A percentile compares a stretch with the other conserved stretches of the same genome.
These are phyloP conservation scores for Tetradesmus obliquus DNA, from an alignment of 139 green algal genomes.

Conservation along the genomic window DNA sequence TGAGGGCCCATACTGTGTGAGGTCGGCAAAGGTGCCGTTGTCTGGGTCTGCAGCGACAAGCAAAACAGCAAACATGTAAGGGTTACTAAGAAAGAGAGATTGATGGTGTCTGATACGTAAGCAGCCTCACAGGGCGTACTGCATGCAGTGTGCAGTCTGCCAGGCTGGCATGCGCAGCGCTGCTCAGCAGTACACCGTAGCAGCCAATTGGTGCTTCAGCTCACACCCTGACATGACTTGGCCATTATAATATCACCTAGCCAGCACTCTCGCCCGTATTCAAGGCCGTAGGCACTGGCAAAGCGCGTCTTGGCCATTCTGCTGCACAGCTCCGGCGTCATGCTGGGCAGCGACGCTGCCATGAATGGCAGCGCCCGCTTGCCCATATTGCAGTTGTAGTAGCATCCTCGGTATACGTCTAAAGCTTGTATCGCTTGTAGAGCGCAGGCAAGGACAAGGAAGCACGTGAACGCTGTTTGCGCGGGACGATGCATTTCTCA, in stretches of 20 bases:
- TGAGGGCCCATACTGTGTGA: neutral
- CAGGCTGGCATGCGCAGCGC: neutral
- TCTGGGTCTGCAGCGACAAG: neutral
- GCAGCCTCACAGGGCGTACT: neutral
- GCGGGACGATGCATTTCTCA: neutral
- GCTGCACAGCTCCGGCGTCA: neutral
- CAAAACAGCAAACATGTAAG: no score
- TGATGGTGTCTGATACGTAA: no score
- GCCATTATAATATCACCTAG: no score
- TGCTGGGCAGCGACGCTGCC: neutral
- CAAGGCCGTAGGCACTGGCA: conserved; percentile 12
- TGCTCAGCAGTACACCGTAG: neutral
- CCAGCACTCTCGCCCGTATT: conserved; percentile 9
- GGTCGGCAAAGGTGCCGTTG: neutral
- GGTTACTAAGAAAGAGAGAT: no score
- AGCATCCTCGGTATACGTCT: neutral
- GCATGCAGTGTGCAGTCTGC: neutral
- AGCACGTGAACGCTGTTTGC: neutral
- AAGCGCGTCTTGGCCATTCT: conserved; percentile 27
- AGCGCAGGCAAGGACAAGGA: neutral
- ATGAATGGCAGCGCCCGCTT: neutral
- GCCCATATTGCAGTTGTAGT: neutral
- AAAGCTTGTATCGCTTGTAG: neutral
- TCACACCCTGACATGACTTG: no score
- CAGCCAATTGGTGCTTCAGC: neutral